Conservation (phyloP, 768 basidiomycete species). For the Pulveroboletus sp. region DNA sequence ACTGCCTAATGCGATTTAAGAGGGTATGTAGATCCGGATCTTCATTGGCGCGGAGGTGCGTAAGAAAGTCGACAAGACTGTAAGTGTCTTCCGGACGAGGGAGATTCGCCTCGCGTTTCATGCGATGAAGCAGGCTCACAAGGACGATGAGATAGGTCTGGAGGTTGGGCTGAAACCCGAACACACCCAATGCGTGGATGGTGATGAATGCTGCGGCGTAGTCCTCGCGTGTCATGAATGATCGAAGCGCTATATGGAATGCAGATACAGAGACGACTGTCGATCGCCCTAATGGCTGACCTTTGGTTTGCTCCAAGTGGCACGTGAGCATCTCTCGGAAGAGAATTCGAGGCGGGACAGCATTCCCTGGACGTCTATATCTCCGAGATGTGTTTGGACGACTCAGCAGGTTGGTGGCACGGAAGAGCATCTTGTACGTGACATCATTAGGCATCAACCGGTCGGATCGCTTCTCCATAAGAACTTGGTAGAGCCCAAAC, state of each 20-base stretch:
- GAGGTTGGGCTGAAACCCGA: conserved; percentile 30
- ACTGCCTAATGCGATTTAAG: conserved; percentile 10
- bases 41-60: conserved; percentile 18
- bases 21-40: conserved; percentile 12
- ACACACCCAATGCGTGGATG: conserved; percentile 29
- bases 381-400: conserved; percentile 22
- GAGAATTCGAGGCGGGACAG: conserved; percentile 37
- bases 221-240: conserved; percentile 41
- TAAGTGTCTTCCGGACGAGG: conserved; percentile 2
- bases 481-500: conserved; percentile 40
- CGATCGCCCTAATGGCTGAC: conserved; percentile 14
- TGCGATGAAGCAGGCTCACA: conserved; percentile 34
- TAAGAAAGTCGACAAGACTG: conserved; percentile 24
- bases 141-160: conserved; percentile 39
- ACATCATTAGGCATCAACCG: conserved; percentile 36
- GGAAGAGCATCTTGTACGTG: conserved; percentile 45
- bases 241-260: conserved; percentile 40
- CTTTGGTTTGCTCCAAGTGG: conserved; percentile 23
- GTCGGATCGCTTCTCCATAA: conserved; percentile 32
- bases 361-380: conserved; percentile 15
- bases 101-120: conserved; percentile 19
- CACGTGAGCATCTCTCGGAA: conserved; percentile 42
- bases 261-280: conserved; percentile 31
- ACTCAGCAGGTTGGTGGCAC: conserved; percentile 18
- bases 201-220: conserved; percentile 44